Conservation (phyloP, 768 basidiomycete species). For the Russula virescens region DNA sequence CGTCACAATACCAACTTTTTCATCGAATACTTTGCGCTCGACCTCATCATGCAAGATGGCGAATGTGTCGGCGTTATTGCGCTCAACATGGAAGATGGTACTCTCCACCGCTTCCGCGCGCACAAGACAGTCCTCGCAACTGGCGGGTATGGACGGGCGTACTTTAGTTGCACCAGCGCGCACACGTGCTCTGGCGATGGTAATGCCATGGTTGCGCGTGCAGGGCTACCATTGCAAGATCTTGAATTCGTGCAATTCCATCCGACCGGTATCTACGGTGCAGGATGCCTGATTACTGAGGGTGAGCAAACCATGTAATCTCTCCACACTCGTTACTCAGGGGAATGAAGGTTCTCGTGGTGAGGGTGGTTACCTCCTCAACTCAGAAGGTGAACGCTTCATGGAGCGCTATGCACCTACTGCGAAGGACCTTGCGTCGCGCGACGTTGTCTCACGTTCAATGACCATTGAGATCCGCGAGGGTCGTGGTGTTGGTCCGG, state of each 20-base stretch:
- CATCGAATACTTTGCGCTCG: conserved; percentile 99
- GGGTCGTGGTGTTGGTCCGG: conserved; percentile 96
- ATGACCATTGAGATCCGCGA: conserved; percentile 99
- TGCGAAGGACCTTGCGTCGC: conserved; percentile 98
- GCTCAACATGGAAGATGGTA: conserved; percentile 99
- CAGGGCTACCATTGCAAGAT: conserved; percentile 95
- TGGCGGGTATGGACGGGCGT: conserved; percentile 95
- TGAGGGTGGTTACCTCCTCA: conserved; percentile 97
- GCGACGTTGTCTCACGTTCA: conserved; percentile 97
- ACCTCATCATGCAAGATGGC: conserved; percentile 97
- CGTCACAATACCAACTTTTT: conserved; percentile 99
- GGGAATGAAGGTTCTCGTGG: conserved; percentile 79
- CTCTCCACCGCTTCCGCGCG: conserved; percentile 94
- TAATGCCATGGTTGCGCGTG: conserved; percentile 96
- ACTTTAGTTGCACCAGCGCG: conserved; percentile 98
- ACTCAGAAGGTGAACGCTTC: conserved; percentile 98
- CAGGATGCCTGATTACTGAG: conserved; percentile 98
- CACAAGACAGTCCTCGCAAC: conserved; percentile 99
- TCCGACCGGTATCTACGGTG: conserved; percentile 98
- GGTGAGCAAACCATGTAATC: conserved; percentile 41
- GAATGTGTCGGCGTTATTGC: conserved; percentile 99
- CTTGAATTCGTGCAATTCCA: conserved; percentile 99
- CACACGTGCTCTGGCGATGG: conserved; percentile 99
- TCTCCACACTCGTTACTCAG: conserved; percentile 1
- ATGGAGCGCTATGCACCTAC: conserved; percentile 99